Evolutionary conservation across 352 stramenopile genomes (phyloP).

Genomic region (Phytophthora megakarya): DNA sequence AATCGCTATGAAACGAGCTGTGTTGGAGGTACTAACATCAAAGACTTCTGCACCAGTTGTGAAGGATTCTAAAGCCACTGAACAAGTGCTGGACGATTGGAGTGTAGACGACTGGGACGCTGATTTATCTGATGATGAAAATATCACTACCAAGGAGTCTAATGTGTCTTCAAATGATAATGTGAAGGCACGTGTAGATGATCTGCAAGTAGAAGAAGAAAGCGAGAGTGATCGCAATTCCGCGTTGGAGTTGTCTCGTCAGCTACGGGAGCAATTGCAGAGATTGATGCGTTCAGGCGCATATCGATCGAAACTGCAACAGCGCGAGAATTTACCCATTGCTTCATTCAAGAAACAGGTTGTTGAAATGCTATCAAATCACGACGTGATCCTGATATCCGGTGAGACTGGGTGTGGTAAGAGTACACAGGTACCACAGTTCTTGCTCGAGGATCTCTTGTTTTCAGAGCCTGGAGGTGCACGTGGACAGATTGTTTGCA

Average conservation of each 20-base stretch:
- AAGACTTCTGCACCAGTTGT: not conserved
- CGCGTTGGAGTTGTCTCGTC: slow-evolving; percentile 33
- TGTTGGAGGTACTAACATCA: slow-evolving; percentile 18
- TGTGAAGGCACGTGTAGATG: not conserved
- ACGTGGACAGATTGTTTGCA: slow-evolving; percentile 95
- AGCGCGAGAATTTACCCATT: slow-evolving; percentile 79
- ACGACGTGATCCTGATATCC: slow-evolving; percentile 94
- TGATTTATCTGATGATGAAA: slow-evolving; percentile 48
- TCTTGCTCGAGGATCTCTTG: slow-evolving; percentile 93
- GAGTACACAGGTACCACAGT: slow-evolving; percentile 97
- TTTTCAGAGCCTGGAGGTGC: slow-evolving; percentile 57
- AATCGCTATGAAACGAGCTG: slow-evolving; percentile 44
- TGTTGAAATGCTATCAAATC: slow-evolving; percentile 65
- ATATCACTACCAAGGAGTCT: slow-evolving; percentile 4
- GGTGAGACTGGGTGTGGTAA: slow-evolving; percentile 96
- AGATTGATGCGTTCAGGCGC: slow-evolving; percentile 39
- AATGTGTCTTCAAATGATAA: not conserved
- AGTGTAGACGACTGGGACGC: slow-evolving; percentile 78
- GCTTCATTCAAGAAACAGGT: slow-evolving; percentile 79
- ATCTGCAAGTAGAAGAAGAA: slow-evolving; percentile 21
- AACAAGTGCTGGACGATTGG: slow-evolving; percentile 50
- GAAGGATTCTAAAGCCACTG: slow-evolving; percentile 1
- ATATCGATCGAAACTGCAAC: slow-evolving; percentile 48
- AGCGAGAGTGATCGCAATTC: slow-evolving; percentile 30
- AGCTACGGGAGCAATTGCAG: slow-evolving; percentile 46